Evolutionary conservation across 805 yeast species (phyloP), one percentile per base, ranked within the genome.

Genomic region (Huiozyma sinensis): DNA sequence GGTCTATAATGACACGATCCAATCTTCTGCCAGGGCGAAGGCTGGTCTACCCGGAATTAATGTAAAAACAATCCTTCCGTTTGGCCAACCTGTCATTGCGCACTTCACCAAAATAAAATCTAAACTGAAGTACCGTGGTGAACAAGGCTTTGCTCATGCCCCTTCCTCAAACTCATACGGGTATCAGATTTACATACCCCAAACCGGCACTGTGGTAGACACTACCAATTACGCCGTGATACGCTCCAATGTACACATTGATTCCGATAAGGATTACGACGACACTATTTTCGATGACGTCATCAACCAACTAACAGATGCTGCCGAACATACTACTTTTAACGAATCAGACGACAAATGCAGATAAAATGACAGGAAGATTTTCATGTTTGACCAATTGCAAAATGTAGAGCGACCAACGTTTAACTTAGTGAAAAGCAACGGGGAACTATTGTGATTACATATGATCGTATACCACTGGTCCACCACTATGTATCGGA

Each of bases 11-110:
- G 24, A 29, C 4, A 6, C 39, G 10, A 33, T 8, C 5, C 24
- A 37, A 27, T 5, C 28, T 10, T 37, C 42, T 3, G 36, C 47
- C 7, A 9, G 44, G 4, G 41, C 33, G 6, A 40, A 36, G 28
- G 40, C 45, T 11, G 42, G 47, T 7, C 34, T 47, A 5, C 29
- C 39, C 8, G 45, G 44, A 17, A n/a, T 47, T 11, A 45, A 44
- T 32, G 36, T 31, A 10, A 35, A 13, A 2, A 44, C 40, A 11
- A 33, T 45, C 9, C 36, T 45, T 24, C 48, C 44, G 8, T 47
- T 47, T 33, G 52, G 50, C 28, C 47, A 47, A 36, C 28, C 44
- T 6, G 47, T 47, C 9, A 43, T 49, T 30, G 44, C 44, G 1
- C 46, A 44, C 17, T 32, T 28, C 3, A 17, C 11, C 9, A 28